Base-by-base conservation (phyloP, 2,329 filamentous ascomycete genomes). In the Aspergillus jensenii region DNA sequence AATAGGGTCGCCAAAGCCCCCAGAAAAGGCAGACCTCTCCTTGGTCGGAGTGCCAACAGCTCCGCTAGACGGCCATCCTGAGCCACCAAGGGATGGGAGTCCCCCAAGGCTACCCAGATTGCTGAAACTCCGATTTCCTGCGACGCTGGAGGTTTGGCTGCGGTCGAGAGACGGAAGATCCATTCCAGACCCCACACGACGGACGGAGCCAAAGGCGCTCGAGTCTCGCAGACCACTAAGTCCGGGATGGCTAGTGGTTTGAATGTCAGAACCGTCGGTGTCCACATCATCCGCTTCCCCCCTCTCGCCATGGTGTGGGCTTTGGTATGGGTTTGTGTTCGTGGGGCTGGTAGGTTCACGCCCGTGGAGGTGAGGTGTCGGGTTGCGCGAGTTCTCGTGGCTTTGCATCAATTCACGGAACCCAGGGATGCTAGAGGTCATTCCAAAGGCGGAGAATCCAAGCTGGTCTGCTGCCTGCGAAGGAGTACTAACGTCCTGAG, bases 281-380 rank as follows among this genome's bases (percentile, higher is more conserved):
- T 89, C 84, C 46, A 82, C 81, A 62, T 84, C 83, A 59, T 86
- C 83, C 17, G 84, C 84, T 48, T 90, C 87, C 5, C 79, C 80
- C 45, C 87, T 87, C 25, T 92, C 89, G 39, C 88, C 90, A 7
- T 90, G 27, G 9, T 31, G 86, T 2, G 95, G 95, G 72, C 93
- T 98, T 63, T 93, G 90, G 71, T 95, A 99, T 2, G 95, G 95
- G 70, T 99, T 99, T 3, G 95, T 98, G 68, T 96, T 91, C 0
- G 93, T 95, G 11, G 95, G 95, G 71, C 93, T 98, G 69, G 91
- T 85, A 0, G 90, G 89, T 58, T 91, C 90, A 63, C 87, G 81
- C 48, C 77, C 74, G 52, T 79, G 76, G 48, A 79, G 72, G 51
- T 76, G 78, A 11, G 83, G 82, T 15, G 81, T 82, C 44, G 83